Evolutionary conservation across 1,284 basidiomycete genomes (phyloP).

Genomic region (Prillingera fragicola): DNA sequence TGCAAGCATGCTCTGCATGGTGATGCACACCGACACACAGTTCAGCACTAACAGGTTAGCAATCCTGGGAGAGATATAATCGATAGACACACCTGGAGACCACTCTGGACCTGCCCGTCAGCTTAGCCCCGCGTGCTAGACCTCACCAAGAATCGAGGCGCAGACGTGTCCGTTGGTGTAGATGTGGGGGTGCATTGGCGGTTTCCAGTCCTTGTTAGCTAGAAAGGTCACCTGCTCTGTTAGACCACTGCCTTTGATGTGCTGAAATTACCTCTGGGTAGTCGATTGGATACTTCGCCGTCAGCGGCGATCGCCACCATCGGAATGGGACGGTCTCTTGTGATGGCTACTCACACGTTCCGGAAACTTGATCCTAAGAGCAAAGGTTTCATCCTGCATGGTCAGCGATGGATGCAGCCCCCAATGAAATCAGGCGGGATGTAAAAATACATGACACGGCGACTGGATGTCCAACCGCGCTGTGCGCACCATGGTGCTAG

Average conservation of each 20-base stretch:
- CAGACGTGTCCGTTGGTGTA: constrained; percentile 50
- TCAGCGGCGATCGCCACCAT: too few species aligned
- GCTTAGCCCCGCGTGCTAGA: not conserved
- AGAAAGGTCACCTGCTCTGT: constrained; percentile 48
- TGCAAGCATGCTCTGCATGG: constrained; percentile 50
- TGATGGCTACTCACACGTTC: too few species aligned
- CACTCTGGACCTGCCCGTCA: constrained; percentile 39
- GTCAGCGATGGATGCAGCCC: too few species aligned
- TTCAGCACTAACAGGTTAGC: constrained; percentile 36
- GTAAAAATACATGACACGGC: too few species aligned
- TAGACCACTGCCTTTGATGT: too few species aligned
- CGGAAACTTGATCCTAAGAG: constrained; percentile 39
- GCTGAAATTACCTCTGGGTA: constrained; percentile 39
- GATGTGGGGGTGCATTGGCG: constrained; percentile 48
- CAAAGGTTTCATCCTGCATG: constrained; percentile 41
- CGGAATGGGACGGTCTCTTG: too few species aligned
- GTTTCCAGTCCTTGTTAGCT: constrained; percentile 28
- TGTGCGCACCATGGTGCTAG: not conserved
- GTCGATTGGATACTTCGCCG: constrained; percentile 50
- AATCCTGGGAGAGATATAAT: not conserved
- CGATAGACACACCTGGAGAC: constrained; percentile 35
- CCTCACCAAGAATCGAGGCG: constrained; percentile 42
- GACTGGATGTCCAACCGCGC: too few species aligned
- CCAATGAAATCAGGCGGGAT: too few species aligned
- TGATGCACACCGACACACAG: constrained; percentile 46